Base-by-base conservation (phyloP, 2,329 filamentous ascomycete genomes). In the Hysterium pulicare region DNA sequence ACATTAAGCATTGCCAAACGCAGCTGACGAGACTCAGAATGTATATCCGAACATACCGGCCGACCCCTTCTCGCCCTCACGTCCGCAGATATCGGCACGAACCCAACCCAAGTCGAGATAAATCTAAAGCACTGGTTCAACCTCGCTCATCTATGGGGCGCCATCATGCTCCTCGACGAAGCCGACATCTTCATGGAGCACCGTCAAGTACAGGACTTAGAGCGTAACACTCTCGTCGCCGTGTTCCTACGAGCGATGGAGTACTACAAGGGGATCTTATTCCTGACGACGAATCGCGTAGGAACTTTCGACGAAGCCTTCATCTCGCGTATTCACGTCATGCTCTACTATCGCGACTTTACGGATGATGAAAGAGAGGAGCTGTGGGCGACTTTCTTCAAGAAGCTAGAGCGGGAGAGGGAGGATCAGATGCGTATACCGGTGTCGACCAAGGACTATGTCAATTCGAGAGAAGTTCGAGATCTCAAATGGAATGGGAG, bases 181-280 rank as follows among this genome's bases (percentile, higher is more conserved):
- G 60, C 59, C 1, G 65, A 69, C 46, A 53, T 69, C 1, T 69
- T 61, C 42, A 51, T 70, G 9, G 63, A 69, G 44, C 53, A 56
- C 2, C 55, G 68, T 3, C 41, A 49, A 5, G 48, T 48, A 2
- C 38, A 47, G 1, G 60, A 69, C 34, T 55, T 68, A 0, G 42
- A 52, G 6, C 44, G 60, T 4, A 64, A 64, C 43, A 62, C 51
- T 33, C 47, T 69, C 1, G 59, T 67, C 1, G 58, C 32, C 38
- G 58, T 65, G 5, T 69, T 70, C 42, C 47, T 70, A 2, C 53
- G 63, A 0, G 59, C 54, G 0, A 48, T 70, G 1, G 67, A 70
- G 38, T 70, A 65, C 42, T 71, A 64, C 40, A 51, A 67, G 20
- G 68, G 66, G 1, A 63, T 71, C 21, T 42, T 71, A 1, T 69